Percentiles rank a stretch among this genome's conserved stretches.
phyloP scores from a whole-genome alignment of 2,329 filamentous ascomycete genomes.

The Clarireedia paspali region DNA sequence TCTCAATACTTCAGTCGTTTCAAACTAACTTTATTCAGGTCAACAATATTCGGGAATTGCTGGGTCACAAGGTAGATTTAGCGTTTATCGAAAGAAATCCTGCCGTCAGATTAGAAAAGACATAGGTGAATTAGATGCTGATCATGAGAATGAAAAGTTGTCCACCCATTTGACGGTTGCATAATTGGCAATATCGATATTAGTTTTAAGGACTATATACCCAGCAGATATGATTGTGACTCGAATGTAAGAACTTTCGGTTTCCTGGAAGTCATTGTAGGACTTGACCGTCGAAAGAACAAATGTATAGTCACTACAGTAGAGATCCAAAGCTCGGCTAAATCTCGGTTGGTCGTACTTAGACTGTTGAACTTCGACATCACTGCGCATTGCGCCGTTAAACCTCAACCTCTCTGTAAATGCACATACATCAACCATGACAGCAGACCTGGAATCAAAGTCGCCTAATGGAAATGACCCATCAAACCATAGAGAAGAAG shows the following conservation, averaged over 20 bases:
- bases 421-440: too few species aligned
- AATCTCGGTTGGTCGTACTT: neutral
- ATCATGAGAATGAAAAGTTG: neutral
- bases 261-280: too few species aligned
- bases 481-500: conserved; percentile 20
- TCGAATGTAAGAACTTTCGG: too few species aligned
- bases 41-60: conserved; percentile 44
- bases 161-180: neutral
- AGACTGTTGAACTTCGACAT: too few species aligned
- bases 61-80: conserved; percentile 93
- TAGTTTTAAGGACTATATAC: neutral
- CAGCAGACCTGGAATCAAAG: neutral
- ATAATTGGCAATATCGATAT: too few species aligned
- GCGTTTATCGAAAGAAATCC: conserved; percentile 88
- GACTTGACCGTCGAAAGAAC: too few species aligned
- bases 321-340: neutral
- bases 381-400: too few species aligned
- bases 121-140: conserved; percentile 14
- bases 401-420: too few species aligned
- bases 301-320: too few species aligned
- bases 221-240: neutral
- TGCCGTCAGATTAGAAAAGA: conserved; percentile 63
- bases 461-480: neutral
- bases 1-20: too few species aligned
- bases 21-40: conserved; percentile 32